Evolutionary conservation across 1,284 basidiomycete genomes (phyloP), one percentile per base, ranked within the genome.

Genomic region (Trametes polyzona): DNA sequence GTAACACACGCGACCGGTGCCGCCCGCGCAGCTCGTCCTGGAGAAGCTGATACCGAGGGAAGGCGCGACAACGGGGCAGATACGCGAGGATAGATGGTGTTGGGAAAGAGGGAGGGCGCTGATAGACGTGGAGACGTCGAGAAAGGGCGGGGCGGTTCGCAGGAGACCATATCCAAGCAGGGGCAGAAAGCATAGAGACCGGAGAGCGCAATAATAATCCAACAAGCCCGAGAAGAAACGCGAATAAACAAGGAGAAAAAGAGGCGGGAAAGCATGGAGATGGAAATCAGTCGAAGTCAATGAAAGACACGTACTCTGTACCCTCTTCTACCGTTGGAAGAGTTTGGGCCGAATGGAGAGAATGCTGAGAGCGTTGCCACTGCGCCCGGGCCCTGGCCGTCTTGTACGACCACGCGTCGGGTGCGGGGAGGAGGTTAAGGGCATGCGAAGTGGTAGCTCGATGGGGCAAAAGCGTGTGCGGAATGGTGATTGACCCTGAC

Each of bases 401-500:
- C 33, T 39, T 52, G 54, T 54, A 55, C 19, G 56, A 42, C 56
- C 55, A 60, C 14, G 61, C 48, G 33, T 64, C 56, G 39, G 50
- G 35, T 27, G 47, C 23, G 74, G 26, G 84, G 87, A 60, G 82
- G 81, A 61, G 83, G 14, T 37, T 26, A 35, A 47, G 10, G 78
- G 73, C n/a, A n/a, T n/a, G 87, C 86, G 63, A 80, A 4, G 41
- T 23, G 79, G 62, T 77, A 70, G 29, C 3, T 86, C 83, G 71
- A 88, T 83, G 63, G 79, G 16, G 16, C 5, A 27, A 17, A 12
- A 49, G 32, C 7, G 47, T 24, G 4, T 37, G 21, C 10, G 53
- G 40, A 3, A n/a, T n/a, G n/a, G 26, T 36, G 23, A 16, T 41
- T 33, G 23, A 47, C 10, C 19, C 46, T 19, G 32, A 14, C 10